Evolutionary conservation across 2,329 filamentous ascomycete genomes (phyloP), one percentile per base, ranked within the genome.

Genomic region (Colletotrichum salicis): DNA sequence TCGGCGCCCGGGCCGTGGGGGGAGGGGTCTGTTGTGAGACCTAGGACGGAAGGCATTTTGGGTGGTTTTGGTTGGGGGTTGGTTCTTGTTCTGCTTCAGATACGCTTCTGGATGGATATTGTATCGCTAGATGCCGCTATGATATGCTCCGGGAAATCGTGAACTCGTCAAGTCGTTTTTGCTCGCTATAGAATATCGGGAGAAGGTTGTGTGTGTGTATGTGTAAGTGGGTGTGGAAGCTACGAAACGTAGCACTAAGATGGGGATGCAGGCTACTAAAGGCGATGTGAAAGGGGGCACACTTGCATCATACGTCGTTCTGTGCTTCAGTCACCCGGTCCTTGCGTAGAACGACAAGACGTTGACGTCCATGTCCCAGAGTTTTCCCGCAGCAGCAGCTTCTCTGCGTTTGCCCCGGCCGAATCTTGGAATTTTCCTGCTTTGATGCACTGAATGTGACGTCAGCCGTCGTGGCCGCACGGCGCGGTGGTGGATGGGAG

Each of bases 1-100:
- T 72, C 63, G 51, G 71, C 64, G 62, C 69, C 69, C 1, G 71
- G 65, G 27, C 70, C 74, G 61, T 75, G 74, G 45, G 73, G 67
- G 29, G 71, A 73, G 58, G 75, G 64, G 56, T 80, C 78, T 74
- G 70, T 80, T 35, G 79, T 81, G 37, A 80, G 76, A 57, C 79
- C 79, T 37, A 81, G 78, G 15, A 76, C 74, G 61, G 79, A 79
- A 60, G 80, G 79, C 79, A 81, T 78, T 2, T 52, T 70, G 66
- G 67, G 19, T 59, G 64, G 5, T 52, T 41, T 56, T 41, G 27
- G 3, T 56, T 8, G 12, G 37, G 15, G 22, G 41, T 48, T 22
- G 41, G 8, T 48, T 48, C 41, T 48, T 48, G 19, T 22, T 45
- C 27, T n/a, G 7, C 5, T n/a, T 45, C 7, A 6, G 41, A 8